A percentile compares a stretch with the other conserved stretches of the same genome.
These are phyloP conservation scores for Begonia masoniana DNA, from an alignment of 306 rosid species.

Conservation along the genomic window DNA sequence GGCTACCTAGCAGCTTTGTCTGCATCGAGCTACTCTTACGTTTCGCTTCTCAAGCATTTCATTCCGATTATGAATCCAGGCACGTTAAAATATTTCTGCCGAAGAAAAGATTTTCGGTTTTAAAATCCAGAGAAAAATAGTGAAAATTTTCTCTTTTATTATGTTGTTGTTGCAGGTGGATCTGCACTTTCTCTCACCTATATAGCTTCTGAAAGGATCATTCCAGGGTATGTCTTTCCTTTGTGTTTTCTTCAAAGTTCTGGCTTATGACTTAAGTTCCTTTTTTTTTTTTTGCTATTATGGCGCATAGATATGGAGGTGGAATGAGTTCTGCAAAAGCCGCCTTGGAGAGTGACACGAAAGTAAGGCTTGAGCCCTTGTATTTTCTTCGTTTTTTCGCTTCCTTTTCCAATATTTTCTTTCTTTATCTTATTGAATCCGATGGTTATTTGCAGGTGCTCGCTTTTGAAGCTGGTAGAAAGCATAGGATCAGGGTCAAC, in stretches of 20 bases:
- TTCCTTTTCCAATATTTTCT: not conserved
- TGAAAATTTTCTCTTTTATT: constrained; percentile 5
- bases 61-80: constrained; percentile 89
- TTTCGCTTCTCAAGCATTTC: constrained; percentile 82
- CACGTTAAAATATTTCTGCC: not conserved
- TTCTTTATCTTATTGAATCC: not conserved
- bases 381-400: constrained; percentile 1
- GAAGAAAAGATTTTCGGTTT: not conserved
- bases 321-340: constrained; percentile 99
- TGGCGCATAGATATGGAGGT: constrained; percentile 65
- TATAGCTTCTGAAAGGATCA: constrained; percentile 88
- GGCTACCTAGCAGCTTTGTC: constrained; percentile 98
- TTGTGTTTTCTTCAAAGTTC: not conserved
- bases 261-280: not conserved
- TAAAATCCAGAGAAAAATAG: not conserved
- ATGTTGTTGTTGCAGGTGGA: constrained; percentile 45
- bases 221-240: constrained; percentile 63
- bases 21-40: constrained; percentile 91
- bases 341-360: constrained; percentile 91
- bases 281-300: not conserved
- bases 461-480: constrained; percentile 97
- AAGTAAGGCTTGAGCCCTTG: constrained; percentile 38
- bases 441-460: constrained; percentile 42
- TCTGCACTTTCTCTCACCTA: constrained; percentile 89
- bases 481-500: constrained; percentile 70